Conservation (phyloP, 2,329 filamentous ascomycete genomes). For the Colletotrichum cereale region DNA sequence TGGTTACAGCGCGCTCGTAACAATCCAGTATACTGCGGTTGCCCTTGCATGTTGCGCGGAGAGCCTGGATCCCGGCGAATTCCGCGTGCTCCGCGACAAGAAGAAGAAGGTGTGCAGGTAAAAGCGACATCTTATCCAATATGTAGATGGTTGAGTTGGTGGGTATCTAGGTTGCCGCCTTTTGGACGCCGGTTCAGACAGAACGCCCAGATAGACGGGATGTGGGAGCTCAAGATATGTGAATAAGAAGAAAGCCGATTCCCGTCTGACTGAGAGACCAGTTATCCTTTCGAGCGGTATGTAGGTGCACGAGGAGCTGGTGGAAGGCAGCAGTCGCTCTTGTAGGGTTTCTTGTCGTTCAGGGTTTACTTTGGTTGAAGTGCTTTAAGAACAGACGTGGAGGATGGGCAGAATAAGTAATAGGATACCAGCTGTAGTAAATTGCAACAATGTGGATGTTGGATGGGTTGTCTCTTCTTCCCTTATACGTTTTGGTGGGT, state of each 20-base stretch:
- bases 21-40: conserved; percentile 34
- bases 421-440: neutral
- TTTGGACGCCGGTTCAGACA: neutral
- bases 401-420: neutral
- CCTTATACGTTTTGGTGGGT: neutral
- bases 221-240: neutral
- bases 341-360: neutral
- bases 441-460: neutral
- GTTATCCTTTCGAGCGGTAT: neutral
- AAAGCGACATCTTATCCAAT: conserved; percentile 33
- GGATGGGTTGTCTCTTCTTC: too few species aligned
- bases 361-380: too few species aligned
- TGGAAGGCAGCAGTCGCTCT: neutral
- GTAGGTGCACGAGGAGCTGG: neutral
- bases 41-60: conserved; percentile 30
- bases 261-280: neutral
- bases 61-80: conserved; percentile 31
- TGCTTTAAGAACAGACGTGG: neutral
- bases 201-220: neutral
- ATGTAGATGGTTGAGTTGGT: neutral
- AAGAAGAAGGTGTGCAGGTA: conserved; percentile 33
- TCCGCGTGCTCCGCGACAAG: conserved; percentile 29
- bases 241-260: neutral
- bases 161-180: neutral
- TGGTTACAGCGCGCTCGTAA: conserved; percentile 39